phyloP scores from a whole-genome alignment of 176 grass and related monocot species.

The Alloteropsis semialata region DNA sequence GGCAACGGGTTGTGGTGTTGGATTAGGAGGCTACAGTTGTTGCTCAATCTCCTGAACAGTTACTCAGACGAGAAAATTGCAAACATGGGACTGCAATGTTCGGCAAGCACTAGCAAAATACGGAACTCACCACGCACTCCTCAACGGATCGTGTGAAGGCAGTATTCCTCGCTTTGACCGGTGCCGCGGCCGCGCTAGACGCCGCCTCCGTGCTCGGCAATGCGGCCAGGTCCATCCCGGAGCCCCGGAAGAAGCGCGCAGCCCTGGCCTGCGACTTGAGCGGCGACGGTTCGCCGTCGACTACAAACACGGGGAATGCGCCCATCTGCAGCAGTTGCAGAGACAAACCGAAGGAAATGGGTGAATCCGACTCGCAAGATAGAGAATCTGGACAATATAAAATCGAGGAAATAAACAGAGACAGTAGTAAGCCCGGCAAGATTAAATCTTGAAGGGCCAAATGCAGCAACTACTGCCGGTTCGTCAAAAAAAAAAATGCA shows the following conservation, averaged over 20 bases:
- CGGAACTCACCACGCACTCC: slow-evolving; percentile 56
- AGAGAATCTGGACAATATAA: neutral
- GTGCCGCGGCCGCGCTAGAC: slow-evolving; percentile 6
- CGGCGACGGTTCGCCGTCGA: slow-evolving; percentile 78
- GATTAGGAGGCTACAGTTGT: slow-evolving; percentile 10
- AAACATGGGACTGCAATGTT: too few relatives aligned
- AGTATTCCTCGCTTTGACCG: slow-evolving; percentile 46
- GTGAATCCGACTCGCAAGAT: neutral
- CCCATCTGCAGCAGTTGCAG: slow-evolving; percentile 67
- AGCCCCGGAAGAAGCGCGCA: slow-evolving; percentile 73
- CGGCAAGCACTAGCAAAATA: neutral
- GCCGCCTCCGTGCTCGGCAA: slow-evolving; percentile 34
- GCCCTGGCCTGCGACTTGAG: slow-evolving; percentile 84
- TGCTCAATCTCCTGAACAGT: slow-evolving; percentile 29
- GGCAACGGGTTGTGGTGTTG: neutral
- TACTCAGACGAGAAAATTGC: too few relatives aligned
- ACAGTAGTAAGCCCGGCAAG: neutral
- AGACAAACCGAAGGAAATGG: neutral
- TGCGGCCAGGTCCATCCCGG: slow-evolving; percentile 52
- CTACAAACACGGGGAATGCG: slow-evolving; percentile 86
- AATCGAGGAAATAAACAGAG: neutral
- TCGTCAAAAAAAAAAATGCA: too few relatives aligned
- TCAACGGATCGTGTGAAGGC: slow-evolving; percentile 49
- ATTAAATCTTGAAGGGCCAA: neutral
- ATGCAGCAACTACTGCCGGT: neutral